phyloP scores from a whole-genome alignment of 2,329 filamentous ascomycete genomes.

The Trichoderma aggressivum region DNA sequence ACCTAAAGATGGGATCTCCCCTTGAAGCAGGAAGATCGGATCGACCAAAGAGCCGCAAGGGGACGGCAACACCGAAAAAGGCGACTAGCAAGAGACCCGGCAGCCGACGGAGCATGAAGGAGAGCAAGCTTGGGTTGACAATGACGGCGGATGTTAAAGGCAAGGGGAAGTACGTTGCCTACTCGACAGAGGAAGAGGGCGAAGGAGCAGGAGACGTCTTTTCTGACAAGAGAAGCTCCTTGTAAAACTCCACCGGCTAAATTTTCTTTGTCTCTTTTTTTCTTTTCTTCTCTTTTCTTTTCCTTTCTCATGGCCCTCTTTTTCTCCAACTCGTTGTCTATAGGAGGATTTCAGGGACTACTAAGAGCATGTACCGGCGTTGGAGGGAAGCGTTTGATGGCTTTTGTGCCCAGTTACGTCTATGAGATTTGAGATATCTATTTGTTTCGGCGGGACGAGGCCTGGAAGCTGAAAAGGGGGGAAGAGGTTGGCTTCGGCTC shows the following conservation, averaged over 20 bases:
- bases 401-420: neutral
- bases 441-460: neutral
- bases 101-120: conserved; percentile 43
- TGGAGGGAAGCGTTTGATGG: conserved; percentile 14
- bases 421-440: neutral
- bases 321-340: neutral
- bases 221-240: conserved; percentile 41
- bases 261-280: neutral
- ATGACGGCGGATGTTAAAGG: conserved; percentile 36
- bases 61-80: conserved; percentile 29
- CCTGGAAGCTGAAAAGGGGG: neutral
- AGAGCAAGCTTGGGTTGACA: conserved; percentile 32
- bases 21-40: conserved; percentile 37
- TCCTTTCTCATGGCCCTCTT: neutral
- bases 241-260: conserved; percentile 28
- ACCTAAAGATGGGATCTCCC: conserved; percentile 28
- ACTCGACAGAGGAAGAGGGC: conserved; percentile 36
- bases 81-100: conserved; percentile 31
- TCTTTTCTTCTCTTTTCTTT: neutral
- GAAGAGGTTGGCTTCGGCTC: neutral
- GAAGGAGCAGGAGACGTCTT: conserved; percentile 31
- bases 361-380: conserved; percentile 10
- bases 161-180: conserved; percentile 48
- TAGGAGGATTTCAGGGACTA: neutral
- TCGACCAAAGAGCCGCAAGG: conserved; percentile 29